These are phyloP conservation scores for Colletotrichum sp. DNA, from an alignment of 2,329 filamentous ascomycete species.

Conservation along the genomic window DNA sequence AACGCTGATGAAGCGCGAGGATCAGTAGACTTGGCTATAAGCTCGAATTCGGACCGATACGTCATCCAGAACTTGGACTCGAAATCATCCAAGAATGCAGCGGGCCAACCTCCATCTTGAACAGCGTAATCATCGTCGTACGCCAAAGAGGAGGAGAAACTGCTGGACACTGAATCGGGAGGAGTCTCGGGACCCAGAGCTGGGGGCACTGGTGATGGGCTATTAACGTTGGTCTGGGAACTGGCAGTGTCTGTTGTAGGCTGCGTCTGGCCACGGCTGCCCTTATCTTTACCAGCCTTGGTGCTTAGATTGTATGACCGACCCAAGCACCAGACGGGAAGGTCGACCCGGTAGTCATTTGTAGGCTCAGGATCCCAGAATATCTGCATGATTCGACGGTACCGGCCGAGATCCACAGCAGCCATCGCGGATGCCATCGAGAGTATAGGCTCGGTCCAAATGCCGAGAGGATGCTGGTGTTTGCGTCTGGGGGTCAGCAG, in stretches of 20 bases:
- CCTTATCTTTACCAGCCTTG: constrained; percentile 23
- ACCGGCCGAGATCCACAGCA: constrained; percentile 75
- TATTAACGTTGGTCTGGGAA: constrained; percentile 8
- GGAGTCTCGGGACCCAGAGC: constrained; percentile 46
- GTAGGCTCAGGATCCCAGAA: constrained; percentile 90
- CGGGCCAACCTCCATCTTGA: constrained; percentile 74
- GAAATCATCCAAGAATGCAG: constrained; percentile 87
- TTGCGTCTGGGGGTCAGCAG: neutral
- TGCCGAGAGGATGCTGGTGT: neutral
- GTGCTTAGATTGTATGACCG: constrained; percentile 52
- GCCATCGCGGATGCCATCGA: constrained; percentile 43
- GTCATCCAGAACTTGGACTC: constrained; percentile 96
- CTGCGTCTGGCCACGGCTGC: constrained; percentile 12
- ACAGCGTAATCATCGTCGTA: constrained; percentile 46
- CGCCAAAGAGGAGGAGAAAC: constrained; percentile 56
- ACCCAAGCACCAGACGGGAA: constrained; percentile 84
- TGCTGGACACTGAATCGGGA: constrained; percentile 54
- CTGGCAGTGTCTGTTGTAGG: constrained; percentile 4
- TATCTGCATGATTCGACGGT: constrained; percentile 83
- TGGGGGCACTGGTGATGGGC: constrained; percentile 14
- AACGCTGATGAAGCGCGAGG: constrained; percentile 73
- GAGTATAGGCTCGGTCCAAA: neutral
- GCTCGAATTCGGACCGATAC: constrained; percentile 85
- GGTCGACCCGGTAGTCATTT: constrained; percentile 72
- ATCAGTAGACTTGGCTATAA: constrained; percentile 80